phyloP scores from a whole-genome alignment of 805 yeast species.

The Komagataella kurtzmanii region DNA sequence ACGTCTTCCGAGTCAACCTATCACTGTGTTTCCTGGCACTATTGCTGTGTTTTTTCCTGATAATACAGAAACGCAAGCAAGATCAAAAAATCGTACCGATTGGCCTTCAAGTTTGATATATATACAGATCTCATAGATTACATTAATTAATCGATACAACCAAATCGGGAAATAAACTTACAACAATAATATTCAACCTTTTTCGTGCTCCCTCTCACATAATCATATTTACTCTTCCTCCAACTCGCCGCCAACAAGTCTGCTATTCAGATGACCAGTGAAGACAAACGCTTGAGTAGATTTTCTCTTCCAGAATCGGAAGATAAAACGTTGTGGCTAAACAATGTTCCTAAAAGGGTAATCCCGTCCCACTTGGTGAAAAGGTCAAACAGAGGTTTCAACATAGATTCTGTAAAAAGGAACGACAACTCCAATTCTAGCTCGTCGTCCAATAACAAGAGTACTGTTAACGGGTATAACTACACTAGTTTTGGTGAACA shows the following conservation, averaged over 20 bases:
- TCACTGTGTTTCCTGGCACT: conserved; percentile 13
- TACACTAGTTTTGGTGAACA: background rate
- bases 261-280: background rate
- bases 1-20: conserved; percentile 29
- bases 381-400: conserved; percentile 1
- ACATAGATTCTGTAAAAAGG: background rate
- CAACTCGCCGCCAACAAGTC: background rate
- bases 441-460: background rate
- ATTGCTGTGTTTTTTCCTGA: background rate
- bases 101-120: background rate
- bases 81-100: background rate
- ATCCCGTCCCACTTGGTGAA: conserved; percentile 2
- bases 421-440: background rate
- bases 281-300: background rate
- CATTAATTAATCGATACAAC: background rate
- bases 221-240: background rate
- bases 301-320: background rate
- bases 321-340: conserved; percentile 1
- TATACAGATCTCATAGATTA: background rate
- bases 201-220: background rate
- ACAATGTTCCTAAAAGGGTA: background rate
- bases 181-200: background rate
- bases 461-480: background rate
- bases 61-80: background rate
- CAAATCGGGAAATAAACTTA: background rate